Evolutionary conservation across 73 alveolate species (phyloP).

Genomic region (Paramecium biaurelia): DNA sequence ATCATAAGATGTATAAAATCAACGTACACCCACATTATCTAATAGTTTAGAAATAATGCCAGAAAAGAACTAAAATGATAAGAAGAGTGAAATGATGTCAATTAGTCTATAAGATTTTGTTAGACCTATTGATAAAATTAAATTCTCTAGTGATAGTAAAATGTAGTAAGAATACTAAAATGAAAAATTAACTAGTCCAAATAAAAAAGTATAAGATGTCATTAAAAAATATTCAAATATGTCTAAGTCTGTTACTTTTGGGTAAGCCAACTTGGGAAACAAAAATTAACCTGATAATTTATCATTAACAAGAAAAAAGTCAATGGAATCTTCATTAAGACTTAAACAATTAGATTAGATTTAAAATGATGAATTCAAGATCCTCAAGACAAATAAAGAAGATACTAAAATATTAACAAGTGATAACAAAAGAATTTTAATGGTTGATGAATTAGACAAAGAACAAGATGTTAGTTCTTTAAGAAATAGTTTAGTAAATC

Average conservation of each 20-base stretch:
- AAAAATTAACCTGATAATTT: not conserved
- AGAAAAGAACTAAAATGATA: not conserved
- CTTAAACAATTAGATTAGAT: not conserved
- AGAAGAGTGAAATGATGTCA: not conserved
- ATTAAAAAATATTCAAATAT: constrained; percentile 9
- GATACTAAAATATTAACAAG: not conserved
- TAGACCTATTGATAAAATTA: not conserved
- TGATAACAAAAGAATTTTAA: constrained; percentile 1
- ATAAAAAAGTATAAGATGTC: not conserved
- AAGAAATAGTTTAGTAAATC: constrained; percentile 3
- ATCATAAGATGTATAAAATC: not conserved
- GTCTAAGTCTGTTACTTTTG: constrained; percentile 1
- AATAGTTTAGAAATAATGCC: not conserved
- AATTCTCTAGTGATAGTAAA: not conserved
- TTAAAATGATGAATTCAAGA: not conserved
- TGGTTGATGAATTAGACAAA: constrained; percentile 38
- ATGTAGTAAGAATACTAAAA: not conserved
- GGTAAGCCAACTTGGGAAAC: not conserved
- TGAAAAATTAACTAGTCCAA: not conserved
- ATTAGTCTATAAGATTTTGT: not conserved
- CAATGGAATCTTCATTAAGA: constrained; percentile 40
- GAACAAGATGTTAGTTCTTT: not conserved
- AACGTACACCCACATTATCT: not conserved
- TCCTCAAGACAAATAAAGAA: not conserved
- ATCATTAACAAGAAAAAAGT: not conserved